Conservation (phyloP, 78 protist species). For the Planoprotostelium fungivorum region DNA sequence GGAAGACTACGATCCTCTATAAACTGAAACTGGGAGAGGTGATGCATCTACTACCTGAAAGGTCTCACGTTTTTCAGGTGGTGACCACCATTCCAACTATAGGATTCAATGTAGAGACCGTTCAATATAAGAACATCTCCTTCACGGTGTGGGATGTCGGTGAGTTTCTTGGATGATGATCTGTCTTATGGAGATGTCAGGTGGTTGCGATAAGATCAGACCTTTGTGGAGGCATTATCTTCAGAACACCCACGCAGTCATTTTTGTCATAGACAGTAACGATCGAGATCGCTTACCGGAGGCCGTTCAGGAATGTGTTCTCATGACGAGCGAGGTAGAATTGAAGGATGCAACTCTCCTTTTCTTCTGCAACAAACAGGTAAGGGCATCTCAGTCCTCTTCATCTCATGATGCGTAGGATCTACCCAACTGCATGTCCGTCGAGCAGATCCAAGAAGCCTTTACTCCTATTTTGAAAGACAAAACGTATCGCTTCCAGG, state of each 20-base stretch:
- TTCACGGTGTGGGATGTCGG: conserved; percentile 81
- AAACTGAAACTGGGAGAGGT: conserved; percentile 75
- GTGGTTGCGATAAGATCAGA: conserved; percentile 45
- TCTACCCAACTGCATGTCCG: no score
- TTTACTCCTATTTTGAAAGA: no score
- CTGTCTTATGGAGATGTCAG: no score
- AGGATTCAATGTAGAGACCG: conserved; percentile 78
- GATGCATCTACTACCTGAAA: conserved; percentile 64
- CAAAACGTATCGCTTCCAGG: no score
- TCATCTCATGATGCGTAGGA: no score
- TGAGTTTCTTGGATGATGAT: no score
- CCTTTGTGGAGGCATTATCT: conserved; percentile 60
- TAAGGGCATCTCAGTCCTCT: no score
- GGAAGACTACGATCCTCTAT: conserved; percentile 78
- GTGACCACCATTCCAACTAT: conserved; percentile 70
- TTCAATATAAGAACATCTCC: conserved; percentile 44
- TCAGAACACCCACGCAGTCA: conserved; percentile 70
- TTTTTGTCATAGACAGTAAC: conserved; percentile 85
- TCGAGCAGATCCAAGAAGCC: no score
- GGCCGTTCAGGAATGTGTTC: conserved; percentile 47
- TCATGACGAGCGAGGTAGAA: no score
- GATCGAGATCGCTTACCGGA: conserved; percentile 68
- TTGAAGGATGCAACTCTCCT: no score
- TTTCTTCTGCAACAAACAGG: no score
- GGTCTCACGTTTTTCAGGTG: conserved; percentile 58